Evolutionary conservation across 345 rosid genomes (phyloP), one percentile per base, ranked within the genome.

Genomic region (Erodium maritimum): DNA sequence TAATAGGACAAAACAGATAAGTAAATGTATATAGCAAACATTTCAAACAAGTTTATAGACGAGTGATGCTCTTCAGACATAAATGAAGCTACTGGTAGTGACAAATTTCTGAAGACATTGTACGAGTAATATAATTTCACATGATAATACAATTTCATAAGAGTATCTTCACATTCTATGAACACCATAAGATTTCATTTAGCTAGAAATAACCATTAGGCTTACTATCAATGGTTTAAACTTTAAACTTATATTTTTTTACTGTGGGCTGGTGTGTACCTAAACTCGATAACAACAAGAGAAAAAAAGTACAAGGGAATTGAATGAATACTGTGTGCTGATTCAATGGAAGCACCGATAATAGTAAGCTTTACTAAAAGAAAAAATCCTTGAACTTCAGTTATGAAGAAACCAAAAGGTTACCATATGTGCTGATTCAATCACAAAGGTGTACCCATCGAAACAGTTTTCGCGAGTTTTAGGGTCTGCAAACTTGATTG

Each of bases 401-500:
- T 37, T 3, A 2, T 7, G 4, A 25, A 2, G 4, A 2, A 29
- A 29, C 5, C 37, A 29, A 29, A 29, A 29, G 37, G 37, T 29
- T 29, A 29, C 37, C 37, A 29, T 3, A 4, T 29, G 1, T 29
- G 37, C 37, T 29, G 37, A 29, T 29, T 29, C 37, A 29, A 25
- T 57, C 53, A 91, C 67, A 78, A 79, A 88, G 13, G 83, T 73
- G 67, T 73, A 86, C 66, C 86, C 85, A 64, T 75, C 63, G 68
- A 91, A 70, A 78, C 93, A 88, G 52, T 68, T 80, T 64, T 83
- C 85, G 63, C 89, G 86, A 62, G 80, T 52, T 63, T 63, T 73
- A 54, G 77, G 66, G 48, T 89, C 95, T 17, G 55, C 72, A 71
- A 86, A 72, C 77, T 88, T 74, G 70, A 88, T 73, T 33, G 80